Evolutionary conservation across 2,329 filamentous ascomycete species (phyloP).

Genomic region (Alternaria infectoria): DNA sequence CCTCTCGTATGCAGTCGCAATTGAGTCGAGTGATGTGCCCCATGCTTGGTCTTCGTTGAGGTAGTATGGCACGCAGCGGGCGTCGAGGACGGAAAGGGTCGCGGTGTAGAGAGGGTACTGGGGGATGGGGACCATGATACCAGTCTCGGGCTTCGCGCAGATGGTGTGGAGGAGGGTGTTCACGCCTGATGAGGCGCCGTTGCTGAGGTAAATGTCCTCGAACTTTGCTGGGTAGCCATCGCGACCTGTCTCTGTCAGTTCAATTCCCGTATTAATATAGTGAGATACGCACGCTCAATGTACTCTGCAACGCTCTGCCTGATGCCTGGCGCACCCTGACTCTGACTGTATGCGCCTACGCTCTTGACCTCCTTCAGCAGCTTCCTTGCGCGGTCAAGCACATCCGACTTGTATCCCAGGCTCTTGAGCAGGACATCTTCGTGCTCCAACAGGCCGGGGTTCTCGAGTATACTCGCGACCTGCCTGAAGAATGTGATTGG

Average conservation of each 20-base stretch:
- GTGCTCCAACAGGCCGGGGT: constrained; percentile 82
- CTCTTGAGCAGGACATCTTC: constrained; percentile 75
- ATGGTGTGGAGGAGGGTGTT: constrained; percentile 92
- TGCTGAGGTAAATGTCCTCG: constrained; percentile 85
- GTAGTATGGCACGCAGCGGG: constrained; percentile 89
- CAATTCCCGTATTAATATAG: neutral
- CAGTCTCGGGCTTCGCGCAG: constrained; percentile 76
- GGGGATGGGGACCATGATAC: constrained; percentile 91
- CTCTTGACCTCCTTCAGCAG: constrained; percentile 84
- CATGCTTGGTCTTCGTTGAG: constrained; percentile 86
- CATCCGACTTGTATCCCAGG: constrained; percentile 89
- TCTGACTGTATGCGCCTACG: constrained; percentile 95
- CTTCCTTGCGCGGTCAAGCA: constrained; percentile 80
- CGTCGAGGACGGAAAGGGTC: constrained; percentile 83
- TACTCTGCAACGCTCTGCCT: constrained; percentile 90
- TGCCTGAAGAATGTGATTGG: constrained; percentile 99
- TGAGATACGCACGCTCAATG: constrained; percentile 71
- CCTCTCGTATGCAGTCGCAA: constrained; percentile 74
- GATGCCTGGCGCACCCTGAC: constrained; percentile 84
- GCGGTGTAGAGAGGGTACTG: constrained; percentile 99
- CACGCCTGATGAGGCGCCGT: constrained; percentile 90
- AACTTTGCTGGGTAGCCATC: constrained; percentile 87
- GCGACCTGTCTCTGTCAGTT: constrained; percentile 61
- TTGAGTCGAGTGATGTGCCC: constrained; percentile 84
- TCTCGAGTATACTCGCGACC: constrained; percentile 90